A percentile compares a stretch with the other conserved stretches of the same genome.
These are phyloP conservation scores for Clarireedia hainanense DNA, from an alignment of 2,329 filamentous ascomycete genomes.

Conservation along the genomic window DNA sequence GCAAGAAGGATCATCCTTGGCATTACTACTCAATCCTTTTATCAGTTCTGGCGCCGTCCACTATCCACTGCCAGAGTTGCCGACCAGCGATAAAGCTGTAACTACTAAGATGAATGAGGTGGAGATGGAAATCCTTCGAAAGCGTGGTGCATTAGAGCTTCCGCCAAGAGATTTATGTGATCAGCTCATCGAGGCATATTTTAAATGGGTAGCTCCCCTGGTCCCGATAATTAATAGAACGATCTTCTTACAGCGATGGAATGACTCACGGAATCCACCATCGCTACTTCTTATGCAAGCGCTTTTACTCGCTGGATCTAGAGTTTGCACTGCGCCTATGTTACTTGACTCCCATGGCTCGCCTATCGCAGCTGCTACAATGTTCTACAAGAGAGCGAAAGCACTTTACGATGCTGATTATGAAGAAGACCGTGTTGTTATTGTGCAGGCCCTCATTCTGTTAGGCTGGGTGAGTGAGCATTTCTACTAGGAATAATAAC, in stretches of 20 bases:
- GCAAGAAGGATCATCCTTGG: slow-evolving; percentile 92
- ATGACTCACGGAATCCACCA: slow-evolving; percentile 84
- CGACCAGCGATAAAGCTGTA: slow-evolving; percentile 74
- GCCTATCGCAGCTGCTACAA: slow-evolving; percentile 88
- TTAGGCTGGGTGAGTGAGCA: slow-evolving; percentile 70
- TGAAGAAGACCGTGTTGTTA: slow-evolving; percentile 91
- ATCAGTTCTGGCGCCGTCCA: slow-evolving; percentile 96
- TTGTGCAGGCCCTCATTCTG: slow-evolving; percentile 84
- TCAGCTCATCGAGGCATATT: slow-evolving; percentile 89
- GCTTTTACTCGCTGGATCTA: slow-evolving; percentile 86
- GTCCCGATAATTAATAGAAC: slow-evolving; percentile 89
- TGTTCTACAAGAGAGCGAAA: slow-evolving; percentile 95
- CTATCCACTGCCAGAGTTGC: slow-evolving; percentile 87
- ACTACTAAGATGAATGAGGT: slow-evolving; percentile 89
- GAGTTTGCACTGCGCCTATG: slow-evolving; percentile 87
- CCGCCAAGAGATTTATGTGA: slow-evolving; percentile 85
- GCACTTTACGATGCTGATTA: slow-evolving; percentile 95
- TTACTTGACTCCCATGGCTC: slow-evolving; percentile 95
- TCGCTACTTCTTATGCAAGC: slow-evolving; percentile 88
- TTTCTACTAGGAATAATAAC: neutral
- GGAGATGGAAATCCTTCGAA: slow-evolving; percentile 91
- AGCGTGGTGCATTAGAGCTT: slow-evolving; percentile 83
- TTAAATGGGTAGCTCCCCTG: slow-evolving; percentile 92
- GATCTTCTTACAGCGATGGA: slow-evolving; percentile 89
- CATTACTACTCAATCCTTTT: slow-evolving; percentile 87